Percentiles rank a stretch among this genome's conserved stretches.
phyloP scores from a whole-genome alignment of 179 eudicot species.

The Silene vulgaris region DNA sequence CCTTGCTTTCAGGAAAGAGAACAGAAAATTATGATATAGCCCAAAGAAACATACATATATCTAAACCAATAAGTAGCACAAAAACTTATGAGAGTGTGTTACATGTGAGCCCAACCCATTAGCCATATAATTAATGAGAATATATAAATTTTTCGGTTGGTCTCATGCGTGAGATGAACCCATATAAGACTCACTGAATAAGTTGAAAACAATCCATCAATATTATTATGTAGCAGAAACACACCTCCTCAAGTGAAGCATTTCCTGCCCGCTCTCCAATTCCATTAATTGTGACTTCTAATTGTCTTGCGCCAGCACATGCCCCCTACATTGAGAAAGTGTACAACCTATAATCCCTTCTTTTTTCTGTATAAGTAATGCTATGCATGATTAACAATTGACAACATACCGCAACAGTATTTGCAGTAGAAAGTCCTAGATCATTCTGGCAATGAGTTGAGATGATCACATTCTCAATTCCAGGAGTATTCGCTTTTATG shows the following conservation, averaged over 20 bases:
- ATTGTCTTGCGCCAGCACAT: slow-evolving; percentile 78
- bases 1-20: slow-evolving; percentile 38
- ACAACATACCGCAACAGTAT: slow-evolving; percentile 62
- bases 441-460: slow-evolving; percentile 97
- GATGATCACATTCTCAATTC: slow-evolving; percentile 79
- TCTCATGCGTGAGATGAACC: background rate
- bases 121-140: background rate
- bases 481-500: slow-evolving; percentile 82
- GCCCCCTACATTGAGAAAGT: slow-evolving; percentile 69
- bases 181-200: background rate
- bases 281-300: slow-evolving; percentile 90
- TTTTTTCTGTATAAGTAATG: background rate
- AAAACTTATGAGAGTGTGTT: background rate
- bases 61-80: background rate
- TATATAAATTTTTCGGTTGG: background rate
- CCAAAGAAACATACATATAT: slow-evolving; percentile 2
- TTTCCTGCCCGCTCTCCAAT: slow-evolving; percentile 97
- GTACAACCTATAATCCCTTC: slow-evolving; percentile 8
- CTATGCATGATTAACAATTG: background rate
- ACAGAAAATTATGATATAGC: background rate
- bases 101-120: background rate
- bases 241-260: slow-evolving; percentile 92
- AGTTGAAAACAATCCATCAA: background rate
- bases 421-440: slow-evolving; percentile 93
- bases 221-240: slow-evolving; percentile 17